Evolutionary conservation across 495 filamentous ascomycete species (phyloP).

Genomic region (Aspergillus hancockii): DNA sequence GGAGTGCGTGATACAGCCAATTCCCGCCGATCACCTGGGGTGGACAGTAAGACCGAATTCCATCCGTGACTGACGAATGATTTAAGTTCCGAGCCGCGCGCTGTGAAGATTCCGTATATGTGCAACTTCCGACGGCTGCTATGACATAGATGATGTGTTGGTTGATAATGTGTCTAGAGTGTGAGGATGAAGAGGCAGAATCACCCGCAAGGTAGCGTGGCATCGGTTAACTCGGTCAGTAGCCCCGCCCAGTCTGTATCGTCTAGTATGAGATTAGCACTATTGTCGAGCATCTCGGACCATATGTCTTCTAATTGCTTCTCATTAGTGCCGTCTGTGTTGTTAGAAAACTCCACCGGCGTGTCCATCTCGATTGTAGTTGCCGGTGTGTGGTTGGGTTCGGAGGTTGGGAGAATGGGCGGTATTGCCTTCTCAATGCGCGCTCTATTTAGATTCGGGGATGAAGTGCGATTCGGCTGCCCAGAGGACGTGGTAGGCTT

Average conservation of each 20-base stretch:
- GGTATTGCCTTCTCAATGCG: neutral
- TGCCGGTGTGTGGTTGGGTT: neutral
- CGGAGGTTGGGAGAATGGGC: neutral
- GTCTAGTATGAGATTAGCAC: conserved; percentile 25
- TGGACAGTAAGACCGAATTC: too few relatives aligned
- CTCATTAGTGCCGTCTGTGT: neutral
- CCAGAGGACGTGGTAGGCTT: conserved; percentile 1
- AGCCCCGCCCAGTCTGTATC: conserved; percentile 37
- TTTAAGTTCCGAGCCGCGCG: too few relatives aligned
- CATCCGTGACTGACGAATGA: too few relatives aligned
- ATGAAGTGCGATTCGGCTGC: neutral
- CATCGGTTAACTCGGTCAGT: conserved; percentile 34
- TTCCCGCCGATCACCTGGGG: too few relatives aligned
- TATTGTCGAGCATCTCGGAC: conserved; percentile 36
- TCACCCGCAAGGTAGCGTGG: conserved; percentile 16
- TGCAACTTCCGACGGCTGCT: neutral
- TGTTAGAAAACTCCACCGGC: neutral
- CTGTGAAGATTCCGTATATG: too few relatives aligned
- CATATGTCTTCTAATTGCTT: conserved; percentile 36
- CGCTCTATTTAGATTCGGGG: neutral
- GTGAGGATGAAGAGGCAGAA: too few relatives aligned
- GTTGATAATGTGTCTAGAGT: too few relatives aligned
- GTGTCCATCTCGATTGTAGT: neutral
- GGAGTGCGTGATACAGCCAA: too few relatives aligned
- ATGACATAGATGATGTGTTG: neutral